Conservation (phyloP, 2,329 filamentous ascomycete genomes). For the Sporothrix inflata region DNA sequence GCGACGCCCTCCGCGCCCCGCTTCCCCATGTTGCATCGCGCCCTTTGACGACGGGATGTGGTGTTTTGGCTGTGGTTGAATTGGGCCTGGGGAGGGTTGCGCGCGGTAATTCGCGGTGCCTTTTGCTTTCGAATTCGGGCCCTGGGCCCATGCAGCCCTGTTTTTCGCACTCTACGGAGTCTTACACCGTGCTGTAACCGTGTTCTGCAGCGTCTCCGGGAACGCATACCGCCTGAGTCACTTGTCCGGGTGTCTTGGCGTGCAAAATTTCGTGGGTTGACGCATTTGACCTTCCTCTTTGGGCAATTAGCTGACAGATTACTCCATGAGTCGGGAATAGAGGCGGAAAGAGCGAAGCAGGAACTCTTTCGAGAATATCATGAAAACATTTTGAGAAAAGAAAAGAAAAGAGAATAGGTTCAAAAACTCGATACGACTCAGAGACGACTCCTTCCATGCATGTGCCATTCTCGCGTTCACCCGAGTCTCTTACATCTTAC, state of each 20-base stretch:
- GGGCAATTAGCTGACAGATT: conserved; percentile 7
- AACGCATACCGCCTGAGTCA: conserved; percentile 2
- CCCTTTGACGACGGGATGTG: background rate
- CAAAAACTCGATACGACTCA: background rate
- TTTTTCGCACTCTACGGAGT: background rate
- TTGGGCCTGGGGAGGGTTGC: background rate
- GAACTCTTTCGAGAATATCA: background rate
- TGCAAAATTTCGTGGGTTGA: background rate
- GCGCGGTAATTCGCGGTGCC: background rate
- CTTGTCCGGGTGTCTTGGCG: conserved; percentile 4
- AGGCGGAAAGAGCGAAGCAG: conserved; percentile 10
- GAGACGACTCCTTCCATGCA: too few relatives aligned
- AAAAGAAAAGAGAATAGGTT: background rate
- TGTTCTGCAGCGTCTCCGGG: background rate
- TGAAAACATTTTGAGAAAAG: background rate
- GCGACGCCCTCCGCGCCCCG: background rate
- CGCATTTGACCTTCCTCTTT: background rate
- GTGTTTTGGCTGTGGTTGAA: background rate
- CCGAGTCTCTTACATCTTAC: background rate
- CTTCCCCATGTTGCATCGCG: conserved; percentile 10
- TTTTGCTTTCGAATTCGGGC: too few relatives aligned
- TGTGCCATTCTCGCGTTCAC: background rate
- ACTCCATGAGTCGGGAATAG: background rate
- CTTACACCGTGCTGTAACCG: background rate
- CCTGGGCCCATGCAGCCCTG: background rate